Evolutionary conservation across 2,329 filamentous ascomycete genomes (phyloP).

Genomic region (Hymenoscyphus infarciens): DNA sequence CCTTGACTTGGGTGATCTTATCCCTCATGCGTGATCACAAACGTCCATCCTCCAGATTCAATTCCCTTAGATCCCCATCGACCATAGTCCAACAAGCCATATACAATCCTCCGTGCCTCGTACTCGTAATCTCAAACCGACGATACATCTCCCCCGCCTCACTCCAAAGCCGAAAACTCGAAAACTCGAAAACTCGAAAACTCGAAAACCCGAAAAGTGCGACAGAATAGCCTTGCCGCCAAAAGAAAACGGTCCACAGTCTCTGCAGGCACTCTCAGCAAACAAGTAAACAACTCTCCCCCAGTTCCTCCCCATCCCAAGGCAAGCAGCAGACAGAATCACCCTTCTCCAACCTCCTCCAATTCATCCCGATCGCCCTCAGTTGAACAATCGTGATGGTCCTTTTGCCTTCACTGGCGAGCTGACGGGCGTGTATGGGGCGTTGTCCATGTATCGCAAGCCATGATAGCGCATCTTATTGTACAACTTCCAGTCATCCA

Average conservation of each 20-base stretch:
- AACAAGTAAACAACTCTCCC: constrained; percentile 87
- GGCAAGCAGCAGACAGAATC: too few species aligned
- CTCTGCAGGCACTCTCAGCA: constrained; percentile 89
- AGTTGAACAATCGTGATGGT: not conserved
- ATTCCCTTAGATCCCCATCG: too few species aligned
- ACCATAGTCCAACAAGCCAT: too few species aligned
- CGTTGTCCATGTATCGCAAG: constrained; percentile 22
- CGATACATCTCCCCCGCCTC: constrained; percentile 85
- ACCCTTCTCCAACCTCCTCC: too few species aligned
- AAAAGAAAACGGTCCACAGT: constrained; percentile 53
- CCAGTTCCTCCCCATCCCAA: constrained; percentile 42
- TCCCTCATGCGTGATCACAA: too few species aligned
- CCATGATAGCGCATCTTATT: constrained; percentile 43
- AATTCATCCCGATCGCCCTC: too few species aligned
- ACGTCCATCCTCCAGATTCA: too few species aligned
- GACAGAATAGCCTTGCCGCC: constrained; percentile 58
- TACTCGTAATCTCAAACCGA: constrained; percentile 87
- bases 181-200: too few species aligned
- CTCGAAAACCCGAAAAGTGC: too few species aligned
- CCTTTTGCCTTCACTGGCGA: not conserved
- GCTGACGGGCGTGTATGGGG: not conserved
- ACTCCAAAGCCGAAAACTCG: constrained; percentile 43
- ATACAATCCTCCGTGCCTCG: constrained; percentile 47
- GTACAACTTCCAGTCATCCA: constrained; percentile 54
- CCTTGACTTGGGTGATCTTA: too few species aligned